phyloP scores from a whole-genome alignment of 345 rosid genomes.

The Gossypium mustelinum region DNA sequence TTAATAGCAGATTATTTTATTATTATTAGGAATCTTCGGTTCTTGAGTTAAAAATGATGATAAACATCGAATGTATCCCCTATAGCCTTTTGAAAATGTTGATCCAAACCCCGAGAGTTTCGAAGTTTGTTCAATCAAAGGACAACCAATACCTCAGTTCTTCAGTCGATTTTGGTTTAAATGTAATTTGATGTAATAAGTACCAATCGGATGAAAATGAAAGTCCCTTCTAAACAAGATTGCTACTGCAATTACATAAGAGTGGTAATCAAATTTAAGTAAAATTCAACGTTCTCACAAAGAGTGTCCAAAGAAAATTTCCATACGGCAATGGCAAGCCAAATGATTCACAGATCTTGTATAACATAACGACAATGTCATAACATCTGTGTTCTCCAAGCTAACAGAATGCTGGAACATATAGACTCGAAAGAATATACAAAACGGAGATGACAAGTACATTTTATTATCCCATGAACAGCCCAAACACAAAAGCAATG shows the following conservation, averaged over 20 bases:
- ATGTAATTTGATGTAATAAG: neutral
- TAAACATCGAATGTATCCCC: neutral
- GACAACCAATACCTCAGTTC: neutral
- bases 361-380: neutral
- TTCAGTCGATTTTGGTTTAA: neutral
- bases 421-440: neutral
- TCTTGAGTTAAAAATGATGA: no score
- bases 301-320: neutral
- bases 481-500: neutral
- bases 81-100: neutral
- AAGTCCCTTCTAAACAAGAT: neutral
- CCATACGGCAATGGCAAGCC: neutral
- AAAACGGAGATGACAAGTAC: neutral
- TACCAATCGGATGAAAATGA: neutral
- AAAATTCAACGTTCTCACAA: neutral
- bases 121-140: neutral
- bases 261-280: no score
- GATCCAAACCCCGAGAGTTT: neutral
- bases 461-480: conserved; percentile 6
- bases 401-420: neutral
- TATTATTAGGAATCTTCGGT: no score
- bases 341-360: neutral
- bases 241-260: neutral
- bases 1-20: no score
- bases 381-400: neutral